Conservation (phyloP, 352 stramenopile species). For the Pythium pectinolyticum region DNA sequence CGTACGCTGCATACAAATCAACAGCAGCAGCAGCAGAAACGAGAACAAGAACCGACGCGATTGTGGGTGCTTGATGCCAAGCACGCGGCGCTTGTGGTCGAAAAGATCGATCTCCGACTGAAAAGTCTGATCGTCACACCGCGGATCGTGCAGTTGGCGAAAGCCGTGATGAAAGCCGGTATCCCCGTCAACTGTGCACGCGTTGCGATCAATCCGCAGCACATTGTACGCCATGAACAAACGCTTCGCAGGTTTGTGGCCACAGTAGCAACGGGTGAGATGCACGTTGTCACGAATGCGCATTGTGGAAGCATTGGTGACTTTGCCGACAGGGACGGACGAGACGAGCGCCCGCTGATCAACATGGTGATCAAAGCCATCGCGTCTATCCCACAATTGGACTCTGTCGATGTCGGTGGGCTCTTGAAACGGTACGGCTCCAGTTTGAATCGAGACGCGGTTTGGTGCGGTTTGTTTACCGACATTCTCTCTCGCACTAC, state of each 20-base stretch:
- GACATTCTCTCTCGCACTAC: neutral
- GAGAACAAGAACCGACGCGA: no score
- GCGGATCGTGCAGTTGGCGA: neutral
- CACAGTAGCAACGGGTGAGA: neutral
- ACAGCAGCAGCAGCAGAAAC: neutral
- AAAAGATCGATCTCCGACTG: neutral
- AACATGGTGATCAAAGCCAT: neutral
- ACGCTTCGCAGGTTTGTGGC: neutral
- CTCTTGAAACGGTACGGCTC: neutral
- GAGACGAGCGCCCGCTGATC: slow-evolving; percentile 1
- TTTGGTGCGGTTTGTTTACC: neutral
- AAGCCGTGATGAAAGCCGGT: neutral
- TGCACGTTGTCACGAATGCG: neutral
- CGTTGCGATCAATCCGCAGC: neutral
- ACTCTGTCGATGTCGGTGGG: neutral
- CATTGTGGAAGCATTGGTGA: no score
- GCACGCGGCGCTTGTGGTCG: neutral
- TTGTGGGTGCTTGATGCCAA: neutral
- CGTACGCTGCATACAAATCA: neutral
- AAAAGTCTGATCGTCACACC: neutral
- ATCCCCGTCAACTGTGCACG: neutral
- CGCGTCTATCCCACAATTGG: neutral
- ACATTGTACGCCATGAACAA: neutral
- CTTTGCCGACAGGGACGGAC: no score
- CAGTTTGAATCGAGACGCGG: neutral